Conservation (phyloP, 495 filamentous ascomycete species). For the Aspergillus wentii region DNA sequence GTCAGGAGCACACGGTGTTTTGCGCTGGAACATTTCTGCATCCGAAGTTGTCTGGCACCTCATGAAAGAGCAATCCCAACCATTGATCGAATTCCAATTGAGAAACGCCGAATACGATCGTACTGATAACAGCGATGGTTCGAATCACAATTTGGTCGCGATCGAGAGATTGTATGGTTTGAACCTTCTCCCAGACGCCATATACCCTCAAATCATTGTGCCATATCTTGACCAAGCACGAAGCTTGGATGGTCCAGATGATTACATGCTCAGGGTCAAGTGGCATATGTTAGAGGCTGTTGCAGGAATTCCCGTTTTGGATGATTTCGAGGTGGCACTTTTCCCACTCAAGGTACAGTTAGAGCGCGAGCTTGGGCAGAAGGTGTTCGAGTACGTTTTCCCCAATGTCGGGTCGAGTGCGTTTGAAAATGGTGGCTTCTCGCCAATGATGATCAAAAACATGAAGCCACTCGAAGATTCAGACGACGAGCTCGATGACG, state of each 20-base stretch:
- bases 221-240: constrained; percentile 71
- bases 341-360: constrained; percentile 93
- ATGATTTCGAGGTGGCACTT: constrained; percentile 92
- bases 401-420: constrained; percentile 63
- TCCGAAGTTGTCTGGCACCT: constrained; percentile 97
- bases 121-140: constrained; percentile 93
- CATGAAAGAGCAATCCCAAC: constrained; percentile 76
- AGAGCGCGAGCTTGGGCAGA: constrained; percentile 88
- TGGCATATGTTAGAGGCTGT: constrained; percentile 99
- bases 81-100: constrained; percentile 90
- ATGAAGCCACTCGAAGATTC: constrained; percentile 54
- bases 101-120: constrained; percentile 86
- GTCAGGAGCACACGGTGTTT: constrained; percentile 66
- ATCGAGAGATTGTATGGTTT: constrained; percentile 78
- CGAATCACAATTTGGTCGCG: constrained; percentile 87
- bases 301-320: constrained; percentile 94
- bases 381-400: constrained; percentile 97
- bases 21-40: constrained; percentile 86
- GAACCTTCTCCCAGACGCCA: constrained; percentile 82
- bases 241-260: constrained; percentile 43
- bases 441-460: constrained; percentile 79
- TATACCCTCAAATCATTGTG: constrained; percentile 93
- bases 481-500: constrained; percentile 51
- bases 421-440: constrained; percentile 61
- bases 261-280: constrained; percentile 83